Evolutionary conservation across 345 rosid species (phyloP).

Genomic region (Salix caprea): DNA sequence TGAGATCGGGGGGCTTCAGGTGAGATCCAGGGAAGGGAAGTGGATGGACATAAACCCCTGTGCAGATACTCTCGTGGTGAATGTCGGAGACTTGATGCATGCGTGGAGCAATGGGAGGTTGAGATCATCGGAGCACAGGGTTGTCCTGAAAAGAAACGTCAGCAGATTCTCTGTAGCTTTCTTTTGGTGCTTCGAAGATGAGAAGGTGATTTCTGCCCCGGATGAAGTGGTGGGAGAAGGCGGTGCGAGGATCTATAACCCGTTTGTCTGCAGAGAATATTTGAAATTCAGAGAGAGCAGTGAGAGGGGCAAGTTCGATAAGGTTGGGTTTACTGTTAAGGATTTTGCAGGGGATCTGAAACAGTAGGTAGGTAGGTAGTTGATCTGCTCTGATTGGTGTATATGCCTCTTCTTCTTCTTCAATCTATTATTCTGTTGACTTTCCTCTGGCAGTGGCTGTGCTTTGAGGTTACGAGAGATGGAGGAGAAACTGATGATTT

Average conservation of each 20-base stretch:
- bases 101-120: constrained; percentile 46
- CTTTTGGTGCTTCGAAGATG: constrained; percentile 44
- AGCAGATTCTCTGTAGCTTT: constrained; percentile 34
- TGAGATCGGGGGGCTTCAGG: constrained; percentile 35
- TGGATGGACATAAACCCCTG: constrained; percentile 41
- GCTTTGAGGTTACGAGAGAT: too few relatives aligned
- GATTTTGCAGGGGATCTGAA: constrained; percentile 33
- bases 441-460: too few relatives aligned
- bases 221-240: constrained; percentile 31
- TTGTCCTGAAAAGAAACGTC: constrained; percentile 21
- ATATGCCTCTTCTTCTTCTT: too few relatives aligned
- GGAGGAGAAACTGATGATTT: too few relatives aligned
- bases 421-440: too few relatives aligned
- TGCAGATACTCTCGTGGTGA: constrained; percentile 36
- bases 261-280: constrained; percentile 41
- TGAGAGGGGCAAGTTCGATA: constrained; percentile 38
- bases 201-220: constrained; percentile 31
- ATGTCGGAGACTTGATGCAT: constrained; percentile 42
- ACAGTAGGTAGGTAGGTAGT: too few relatives aligned
- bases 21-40: constrained; percentile 34
- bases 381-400: too few relatives aligned
- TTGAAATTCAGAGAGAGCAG: constrained; percentile 34
- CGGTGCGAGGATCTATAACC: constrained; percentile 16
- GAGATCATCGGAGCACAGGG: constrained; percentile 37
- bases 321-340: constrained; percentile 41